Base-by-base conservation (phyloP, 2,329 filamentous ascomycete genomes). In the Fusarium sambucinum region DNA sequence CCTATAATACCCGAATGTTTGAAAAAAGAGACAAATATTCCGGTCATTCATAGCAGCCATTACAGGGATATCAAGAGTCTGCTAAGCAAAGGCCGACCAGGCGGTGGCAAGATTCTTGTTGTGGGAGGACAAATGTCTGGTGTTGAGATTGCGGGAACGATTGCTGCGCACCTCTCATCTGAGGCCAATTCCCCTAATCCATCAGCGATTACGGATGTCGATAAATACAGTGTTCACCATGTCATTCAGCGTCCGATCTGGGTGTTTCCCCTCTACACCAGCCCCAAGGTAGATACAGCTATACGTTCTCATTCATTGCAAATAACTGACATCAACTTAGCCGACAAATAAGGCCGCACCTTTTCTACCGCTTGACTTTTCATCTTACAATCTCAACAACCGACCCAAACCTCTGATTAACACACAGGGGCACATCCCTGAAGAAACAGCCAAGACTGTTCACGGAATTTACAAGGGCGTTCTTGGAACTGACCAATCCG, bases 81-180 rank as follows among this genome's bases (percentile, higher is more conserved):
- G 4, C 71, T 90, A 2, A 79, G 78, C 0, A 74, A 78, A 13
- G 71, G 77, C 0, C 75, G 80, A 3, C 56, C 66, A 6, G 71
- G 73, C 1, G 82, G 82, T 2, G 86, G 87, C 19, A 92, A 89
- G 73, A 88, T 96, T 17, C 82, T 93, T 2, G 83, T 96, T 1
- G 87, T 94, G 1, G 93, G 93, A 1, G 92, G 92, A 1, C 92
- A 94, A 72, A 94, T 96, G 85, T 95, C 92, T 3, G 92, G 92
- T 1, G 87, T 92, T 7, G 93, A 96, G 80, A 90, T 90, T 48
- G 90, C 92, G 1, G 89, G 88, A 12, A 89, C 89, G 3, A 86
- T 94, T 50, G 92, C 91, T 13, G 83, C 88, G 6, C 88, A 94
- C 65, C 77, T 95, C 2, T 94, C 92, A 0, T 88, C 88, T 8